Conservation (phyloP, 305 asterid genomes). For the Fraxinus sp. region DNA sequence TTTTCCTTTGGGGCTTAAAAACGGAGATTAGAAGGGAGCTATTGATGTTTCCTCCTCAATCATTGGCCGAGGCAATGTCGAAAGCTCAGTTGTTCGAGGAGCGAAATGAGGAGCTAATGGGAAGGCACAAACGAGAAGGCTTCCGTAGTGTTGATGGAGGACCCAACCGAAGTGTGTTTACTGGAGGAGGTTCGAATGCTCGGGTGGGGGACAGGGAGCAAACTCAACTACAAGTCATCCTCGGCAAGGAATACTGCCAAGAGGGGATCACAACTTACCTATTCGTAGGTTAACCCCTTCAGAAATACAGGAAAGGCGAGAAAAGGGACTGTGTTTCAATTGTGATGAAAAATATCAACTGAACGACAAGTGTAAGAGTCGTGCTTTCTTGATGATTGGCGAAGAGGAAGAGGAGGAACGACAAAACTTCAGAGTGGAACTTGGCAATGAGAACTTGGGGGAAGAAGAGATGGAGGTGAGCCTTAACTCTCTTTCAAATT, state of each 20-base stretch:
- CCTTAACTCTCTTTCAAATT: neutral
- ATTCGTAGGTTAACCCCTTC: neutral
- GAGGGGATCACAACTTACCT: neutral
- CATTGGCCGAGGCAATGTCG: no score
- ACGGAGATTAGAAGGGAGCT: no score
- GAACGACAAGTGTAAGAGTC: neutral
- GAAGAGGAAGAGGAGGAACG: neutral
- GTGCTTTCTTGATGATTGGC: neutral
- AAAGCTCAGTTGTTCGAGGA: neutral
- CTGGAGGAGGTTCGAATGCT: neutral
- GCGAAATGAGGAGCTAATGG: neutral
- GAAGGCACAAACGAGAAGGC: no score
- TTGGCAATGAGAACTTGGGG: neutral
- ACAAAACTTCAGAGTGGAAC: neutral
- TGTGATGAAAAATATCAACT: neutral
- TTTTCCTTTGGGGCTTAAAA: no score
- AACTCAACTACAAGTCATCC: neutral
- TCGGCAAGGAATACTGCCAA: neutral
- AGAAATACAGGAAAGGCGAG: neutral
- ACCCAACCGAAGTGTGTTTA: neutral
- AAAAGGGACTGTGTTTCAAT: neutral
- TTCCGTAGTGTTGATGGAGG: neutral
- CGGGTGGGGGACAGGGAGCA: neutral
- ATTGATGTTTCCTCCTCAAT: no score
- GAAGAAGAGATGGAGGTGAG: neutral